These are phyloP conservation scores for Usnea hakonensis DNA, from an alignment of 495 filamentous ascomycete genomes.

Conservation along the genomic window DNA sequence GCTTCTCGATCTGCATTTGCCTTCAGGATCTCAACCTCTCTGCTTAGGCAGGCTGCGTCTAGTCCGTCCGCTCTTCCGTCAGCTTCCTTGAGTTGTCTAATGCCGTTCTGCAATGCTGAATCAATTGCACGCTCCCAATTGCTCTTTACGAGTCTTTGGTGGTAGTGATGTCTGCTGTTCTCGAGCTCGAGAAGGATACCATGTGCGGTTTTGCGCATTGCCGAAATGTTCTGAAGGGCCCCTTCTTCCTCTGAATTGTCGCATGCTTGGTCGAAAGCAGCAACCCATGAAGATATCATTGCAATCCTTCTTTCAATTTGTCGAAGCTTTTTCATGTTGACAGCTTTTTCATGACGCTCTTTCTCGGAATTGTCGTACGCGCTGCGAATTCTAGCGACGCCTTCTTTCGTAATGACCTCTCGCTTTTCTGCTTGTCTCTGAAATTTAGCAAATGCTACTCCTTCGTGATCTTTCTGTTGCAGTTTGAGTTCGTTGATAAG, in stretches of 20 bases:
- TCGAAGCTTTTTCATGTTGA: slow-evolving; percentile 71
- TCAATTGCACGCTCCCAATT: slow-evolving; percentile 85
- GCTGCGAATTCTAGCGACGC: slow-evolving; percentile 65
- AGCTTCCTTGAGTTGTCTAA: slow-evolving; percentile 65
- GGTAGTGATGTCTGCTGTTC: slow-evolving; percentile 78
- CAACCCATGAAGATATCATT: slow-evolving; percentile 82
- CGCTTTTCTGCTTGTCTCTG: slow-evolving; percentile 80
- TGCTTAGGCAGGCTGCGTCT: slow-evolving; percentile 62
- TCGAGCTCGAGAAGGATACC: slow-evolving; percentile 85
- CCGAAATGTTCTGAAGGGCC: slow-evolving; percentile 54
- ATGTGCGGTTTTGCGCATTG: slow-evolving; percentile 79
- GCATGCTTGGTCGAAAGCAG: slow-evolving; percentile 79
- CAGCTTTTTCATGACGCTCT: slow-evolving; percentile 71
- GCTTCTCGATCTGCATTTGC: slow-evolving; percentile 76
- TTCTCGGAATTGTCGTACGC: slow-evolving; percentile 78
- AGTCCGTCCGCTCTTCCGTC: slow-evolving; percentile 61
- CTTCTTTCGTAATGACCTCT: slow-evolving; percentile 69
- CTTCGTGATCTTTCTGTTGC: slow-evolving; percentile 87
- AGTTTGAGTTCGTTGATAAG: slow-evolving; percentile 89
- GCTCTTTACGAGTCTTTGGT: slow-evolving; percentile 66
- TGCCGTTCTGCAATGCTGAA: slow-evolving; percentile 76
- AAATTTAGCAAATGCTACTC: slow-evolving; percentile 79
- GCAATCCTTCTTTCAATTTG: slow-evolving; percentile 79
- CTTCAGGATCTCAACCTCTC: slow-evolving; percentile 80
- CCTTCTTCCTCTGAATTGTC: slow-evolving; percentile 60